Percentiles rank a stretch among this genome's conserved stretches.
phyloP scores from a whole-genome alignment of 2,329 filamentous ascomycete genomes.

The Diaporthe nobilis region DNA sequence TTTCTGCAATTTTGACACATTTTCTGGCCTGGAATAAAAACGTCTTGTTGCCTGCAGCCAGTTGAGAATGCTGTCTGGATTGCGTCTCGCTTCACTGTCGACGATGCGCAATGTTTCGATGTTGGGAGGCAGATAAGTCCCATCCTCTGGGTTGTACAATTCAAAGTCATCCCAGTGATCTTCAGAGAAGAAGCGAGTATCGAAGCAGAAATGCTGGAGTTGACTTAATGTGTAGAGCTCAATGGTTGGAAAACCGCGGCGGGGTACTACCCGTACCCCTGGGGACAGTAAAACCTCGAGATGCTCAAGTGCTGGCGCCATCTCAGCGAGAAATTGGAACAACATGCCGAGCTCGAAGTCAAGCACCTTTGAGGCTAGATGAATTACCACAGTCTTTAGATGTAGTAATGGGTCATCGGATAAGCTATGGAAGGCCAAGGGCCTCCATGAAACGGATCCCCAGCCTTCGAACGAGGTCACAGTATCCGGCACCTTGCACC shows the following conservation, averaged over 20 bases:
- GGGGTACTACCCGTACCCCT: too few relatives aligned
- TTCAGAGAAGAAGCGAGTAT: not conserved
- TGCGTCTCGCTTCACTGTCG: not conserved
- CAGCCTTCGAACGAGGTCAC: not conserved
- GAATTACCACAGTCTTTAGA: too few relatives aligned
- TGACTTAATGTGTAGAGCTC: too few relatives aligned
- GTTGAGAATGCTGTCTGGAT: not conserved
- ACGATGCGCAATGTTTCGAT: not conserved
- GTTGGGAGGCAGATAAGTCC: not conserved
- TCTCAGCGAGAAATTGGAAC: too few relatives aligned
- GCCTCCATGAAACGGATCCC: not conserved
- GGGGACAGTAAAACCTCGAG: not conserved
- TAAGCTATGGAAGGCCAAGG: not conserved
- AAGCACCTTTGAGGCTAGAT: too few relatives aligned
- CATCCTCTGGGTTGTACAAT: not conserved
- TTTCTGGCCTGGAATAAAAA: too few relatives aligned
- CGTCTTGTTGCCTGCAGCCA: not conserved
- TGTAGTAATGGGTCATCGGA: not conserved
- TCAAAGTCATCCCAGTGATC: not conserved
- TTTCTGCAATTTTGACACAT: too few relatives aligned
- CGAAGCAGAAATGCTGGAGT: not conserved
- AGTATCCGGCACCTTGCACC: accelerated
- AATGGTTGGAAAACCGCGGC: too few relatives aligned
- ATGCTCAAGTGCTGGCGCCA: not conserved
- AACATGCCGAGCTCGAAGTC: too few relatives aligned